A percentile compares a stretch with the other conserved stretches of the same genome.
Evolutionary conservation across 179 eudicot genomes (phyloP).

Genomic region (Patellifolia procumbens): DNA sequence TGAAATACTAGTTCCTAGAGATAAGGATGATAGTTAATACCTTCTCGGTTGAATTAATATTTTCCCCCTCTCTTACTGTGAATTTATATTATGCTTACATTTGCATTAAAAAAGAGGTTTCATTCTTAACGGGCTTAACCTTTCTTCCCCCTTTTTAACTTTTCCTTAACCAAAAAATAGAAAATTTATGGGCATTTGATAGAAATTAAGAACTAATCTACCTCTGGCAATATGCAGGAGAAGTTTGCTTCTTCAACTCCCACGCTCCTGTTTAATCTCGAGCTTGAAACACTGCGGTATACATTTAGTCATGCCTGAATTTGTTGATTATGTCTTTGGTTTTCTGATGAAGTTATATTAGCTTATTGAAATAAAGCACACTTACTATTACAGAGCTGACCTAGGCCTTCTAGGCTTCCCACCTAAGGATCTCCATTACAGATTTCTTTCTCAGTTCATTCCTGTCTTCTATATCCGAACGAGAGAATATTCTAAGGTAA

Average conservation of each 20-base stretch:
- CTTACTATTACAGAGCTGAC: constrained; percentile 69
- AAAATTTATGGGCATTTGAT: neutral
- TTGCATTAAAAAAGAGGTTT: neutral
- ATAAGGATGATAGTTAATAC: neutral
- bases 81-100: neutral
- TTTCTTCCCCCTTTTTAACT: neutral
- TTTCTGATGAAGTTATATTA: constrained; percentile 16
- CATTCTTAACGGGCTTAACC: neutral
- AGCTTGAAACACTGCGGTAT: constrained; percentile 96
- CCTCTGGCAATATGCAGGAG: constrained; percentile 56
- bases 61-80: neutral
- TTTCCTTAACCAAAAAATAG: neutral
- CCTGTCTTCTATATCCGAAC: constrained; percentile 92
- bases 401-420: constrained; percentile 96
- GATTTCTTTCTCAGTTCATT: constrained; percentile 89
- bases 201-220: neutral
- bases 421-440: constrained; percentile 81
- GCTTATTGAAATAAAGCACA: constrained; percentile 13
- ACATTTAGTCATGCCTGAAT: constrained; percentile 10
- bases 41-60: neutral
- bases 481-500: constrained; percentile 98
- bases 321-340: constrained; percentile 3
- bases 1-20: neutral
- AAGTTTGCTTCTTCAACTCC: constrained; percentile 81
- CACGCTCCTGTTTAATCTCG: constrained; percentile 86